phyloP scores from a whole-genome alignment of 1,139 yeast species.

The Candida anutae region DNA sequence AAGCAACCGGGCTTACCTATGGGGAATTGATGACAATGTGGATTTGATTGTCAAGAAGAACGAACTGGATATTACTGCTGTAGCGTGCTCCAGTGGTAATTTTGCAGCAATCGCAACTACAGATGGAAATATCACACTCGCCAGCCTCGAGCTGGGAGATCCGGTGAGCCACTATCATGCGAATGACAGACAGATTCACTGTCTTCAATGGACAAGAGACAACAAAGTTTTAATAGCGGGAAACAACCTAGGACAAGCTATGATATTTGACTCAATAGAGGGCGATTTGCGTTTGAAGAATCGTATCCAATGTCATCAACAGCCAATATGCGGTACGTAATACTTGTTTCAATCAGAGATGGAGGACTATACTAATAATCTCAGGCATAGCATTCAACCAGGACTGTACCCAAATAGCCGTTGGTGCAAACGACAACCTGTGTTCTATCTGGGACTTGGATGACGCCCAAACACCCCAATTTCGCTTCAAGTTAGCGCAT shows the following conservation, averaged over 20 bases:
- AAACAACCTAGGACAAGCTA: slow-evolving; percentile 59
- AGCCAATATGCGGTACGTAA: slow-evolving; percentile 59
- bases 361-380: slow-evolving; percentile 4
- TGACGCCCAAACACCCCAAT: slow-evolving; percentile 29
- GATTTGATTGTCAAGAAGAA: slow-evolving; percentile 12
- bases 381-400: slow-evolving; percentile 48
- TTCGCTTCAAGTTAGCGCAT: slow-evolving; percentile 38
- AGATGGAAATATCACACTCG: slow-evolving; percentile 19
- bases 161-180: not conserved
- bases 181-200: slow-evolving; percentile 38
- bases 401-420: slow-evolving; percentile 44
- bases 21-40: slow-evolving; percentile 54
- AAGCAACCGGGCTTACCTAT: slow-evolving; percentile 50
- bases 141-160: slow-evolving; percentile 11
- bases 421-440: slow-evolving; percentile 69
- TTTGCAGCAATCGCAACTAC: slow-evolving; percentile 47
- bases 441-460: slow-evolving; percentile 62
- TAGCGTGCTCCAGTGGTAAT: slow-evolving; percentile 45
- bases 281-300: slow-evolving; percentile 8
- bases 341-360: not conserved
- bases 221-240: slow-evolving; percentile 49
- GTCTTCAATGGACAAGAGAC: slow-evolving; percentile 55
- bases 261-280: slow-evolving; percentile 28
- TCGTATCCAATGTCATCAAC: slow-evolving; percentile 45
- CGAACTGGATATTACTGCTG: slow-evolving; percentile 47